Base-by-base conservation (phyloP, 768 basidiomycete species). In the Chalciporus chontae region DNA sequence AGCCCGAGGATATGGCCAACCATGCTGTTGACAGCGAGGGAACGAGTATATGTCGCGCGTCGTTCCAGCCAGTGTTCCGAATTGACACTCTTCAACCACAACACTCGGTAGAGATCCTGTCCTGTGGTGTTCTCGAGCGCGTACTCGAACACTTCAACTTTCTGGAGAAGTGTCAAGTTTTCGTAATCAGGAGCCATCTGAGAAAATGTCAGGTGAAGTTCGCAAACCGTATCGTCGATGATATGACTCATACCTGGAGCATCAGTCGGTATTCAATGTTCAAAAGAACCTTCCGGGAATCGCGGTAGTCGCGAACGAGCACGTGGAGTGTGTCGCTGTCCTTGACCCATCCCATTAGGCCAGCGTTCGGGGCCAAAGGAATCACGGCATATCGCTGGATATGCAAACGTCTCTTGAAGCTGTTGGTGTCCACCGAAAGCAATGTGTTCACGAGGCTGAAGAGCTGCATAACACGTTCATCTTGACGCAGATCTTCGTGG, bases 111-210 rank as follows among this genome's bases (percentile, higher is more conserved):
- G 11, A 99, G 75, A 64, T 99, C 96, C 69, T 98, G 96, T 1
- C 96, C 96, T 0, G 94, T 97, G 2, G 96, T 98, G 62, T 98
- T 97, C 69, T 98, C 94, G 39, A 98, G 76, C 6, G 96, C 94
- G 59, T 98, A 97, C 68, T 98, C 94, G 71, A 99, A 99, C 3
- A 99, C 96, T 65, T 99, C 96, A 36, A 99, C 90, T 74, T 99
- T 99, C 67, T 99, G 95, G 43, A 99, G 78, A 5, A 97, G 74
- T 26, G 87, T 92, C 26, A 98, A 74, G 60, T 86, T 90, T 68
- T 98, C 95, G 68, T 98, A 99, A 64, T 98, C 95, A 9, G 96
- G 95, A 8, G 96, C 96, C 95, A 97, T 98, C 94, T 97, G 57
- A 31, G 34, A 47, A 29, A 39, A 36, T 37, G 11, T 34, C 11